phyloP scores from a whole-genome alignment of 805 yeast genomes.

The Saturnispora galanensis region DNA sequence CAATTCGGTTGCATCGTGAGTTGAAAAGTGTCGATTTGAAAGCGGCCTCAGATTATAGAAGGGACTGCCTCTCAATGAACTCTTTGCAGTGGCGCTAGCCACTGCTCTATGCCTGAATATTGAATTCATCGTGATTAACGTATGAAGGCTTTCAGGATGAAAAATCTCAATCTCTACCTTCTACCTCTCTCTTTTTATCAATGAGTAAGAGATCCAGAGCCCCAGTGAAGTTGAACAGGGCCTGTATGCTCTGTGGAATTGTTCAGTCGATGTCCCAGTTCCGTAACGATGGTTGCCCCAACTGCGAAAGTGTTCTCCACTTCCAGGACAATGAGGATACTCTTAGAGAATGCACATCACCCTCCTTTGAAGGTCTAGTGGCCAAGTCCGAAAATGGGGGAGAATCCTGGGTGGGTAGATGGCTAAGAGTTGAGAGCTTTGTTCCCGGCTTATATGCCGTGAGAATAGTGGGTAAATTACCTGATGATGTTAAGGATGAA shows the following conservation, averaged over 20 bases:
- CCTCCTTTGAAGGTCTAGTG: constrained; percentile 90
- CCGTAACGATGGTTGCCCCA: constrained; percentile 85
- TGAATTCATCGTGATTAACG: no score
- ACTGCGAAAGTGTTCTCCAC: constrained; percentile 84
- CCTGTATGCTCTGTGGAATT: constrained; percentile 94
- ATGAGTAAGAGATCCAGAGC: constrained; percentile 25
- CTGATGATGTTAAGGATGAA: constrained; percentile 71
- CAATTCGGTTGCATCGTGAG: constrained; percentile 21
- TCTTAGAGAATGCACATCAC: constrained; percentile 88
- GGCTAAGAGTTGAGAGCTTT: constrained; percentile 87
- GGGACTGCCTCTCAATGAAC: no score
- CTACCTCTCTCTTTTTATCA: constrained; percentile 1
- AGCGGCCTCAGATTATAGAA: no score
- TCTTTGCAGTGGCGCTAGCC: no score
- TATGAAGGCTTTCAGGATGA: no score
- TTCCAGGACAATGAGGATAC: constrained; percentile 68
- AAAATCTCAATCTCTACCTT: not conserved
- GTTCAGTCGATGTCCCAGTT: constrained; percentile 73
- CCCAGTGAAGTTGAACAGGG: constrained; percentile 67
- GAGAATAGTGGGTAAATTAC: constrained; percentile 82
- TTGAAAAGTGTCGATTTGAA: not conserved
- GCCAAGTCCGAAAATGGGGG: constrained; percentile 75
- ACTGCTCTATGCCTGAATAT: no score
- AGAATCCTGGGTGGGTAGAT: constrained; percentile 88
- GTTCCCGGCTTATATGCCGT: constrained; percentile 90